These are phyloP conservation scores for Pestalotiopsis sp. DNA, from an alignment of 2,329 filamentous ascomycete genomes.

Conservation along the genomic window DNA sequence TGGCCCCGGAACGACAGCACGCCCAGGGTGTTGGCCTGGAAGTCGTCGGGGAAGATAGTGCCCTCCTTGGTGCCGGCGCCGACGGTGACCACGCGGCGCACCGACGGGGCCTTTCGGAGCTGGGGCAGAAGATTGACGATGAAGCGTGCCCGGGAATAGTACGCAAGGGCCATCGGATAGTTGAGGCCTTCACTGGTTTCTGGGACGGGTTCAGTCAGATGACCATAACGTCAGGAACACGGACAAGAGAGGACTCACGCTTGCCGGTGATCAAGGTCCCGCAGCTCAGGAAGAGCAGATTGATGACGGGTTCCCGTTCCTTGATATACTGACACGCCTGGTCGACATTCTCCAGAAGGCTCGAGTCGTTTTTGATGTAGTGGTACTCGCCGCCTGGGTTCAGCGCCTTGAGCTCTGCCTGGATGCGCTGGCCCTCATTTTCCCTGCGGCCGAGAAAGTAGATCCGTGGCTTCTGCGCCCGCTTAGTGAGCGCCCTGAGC, in stretches of 20 bases:
- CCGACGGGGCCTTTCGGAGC: conserved; percentile 44
- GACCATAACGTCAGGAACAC: background rate
- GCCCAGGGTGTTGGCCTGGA: conserved; percentile 41
- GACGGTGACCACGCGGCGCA: conserved; percentile 59
- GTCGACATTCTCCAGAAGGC: conserved; percentile 54
- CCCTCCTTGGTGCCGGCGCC: conserved; percentile 56
- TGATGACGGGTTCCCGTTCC: conserved; percentile 43
- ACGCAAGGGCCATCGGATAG: conserved; percentile 50
- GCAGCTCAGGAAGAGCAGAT: conserved; percentile 44
- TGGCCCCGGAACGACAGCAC: conserved; percentile 17
- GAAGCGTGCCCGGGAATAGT: conserved; percentile 62
- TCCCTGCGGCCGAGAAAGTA: conserved; percentile 54
- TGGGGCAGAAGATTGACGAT: conserved; percentile 59
- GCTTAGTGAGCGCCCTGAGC: conserved; percentile 46
- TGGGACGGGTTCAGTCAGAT: conserved; percentile 20
- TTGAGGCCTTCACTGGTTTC: conserved; percentile 62
- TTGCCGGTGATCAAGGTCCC: conserved; percentile 23
- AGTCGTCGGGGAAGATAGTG: conserved; percentile 46
- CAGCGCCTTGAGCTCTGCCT: conserved; percentile 40
- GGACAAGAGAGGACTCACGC: conserved; percentile 18
- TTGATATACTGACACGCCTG: conserved; percentile 47
- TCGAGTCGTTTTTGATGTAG: conserved; percentile 53
- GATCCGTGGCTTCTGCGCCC: conserved; percentile 39
- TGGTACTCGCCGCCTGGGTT: conserved; percentile 46
- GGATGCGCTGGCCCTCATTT: conserved; percentile 37